These are phyloP conservation scores for Penicillium sp. DNA, from an alignment of 2,329 filamentous ascomycete genomes.

Conservation along the genomic window DNA sequence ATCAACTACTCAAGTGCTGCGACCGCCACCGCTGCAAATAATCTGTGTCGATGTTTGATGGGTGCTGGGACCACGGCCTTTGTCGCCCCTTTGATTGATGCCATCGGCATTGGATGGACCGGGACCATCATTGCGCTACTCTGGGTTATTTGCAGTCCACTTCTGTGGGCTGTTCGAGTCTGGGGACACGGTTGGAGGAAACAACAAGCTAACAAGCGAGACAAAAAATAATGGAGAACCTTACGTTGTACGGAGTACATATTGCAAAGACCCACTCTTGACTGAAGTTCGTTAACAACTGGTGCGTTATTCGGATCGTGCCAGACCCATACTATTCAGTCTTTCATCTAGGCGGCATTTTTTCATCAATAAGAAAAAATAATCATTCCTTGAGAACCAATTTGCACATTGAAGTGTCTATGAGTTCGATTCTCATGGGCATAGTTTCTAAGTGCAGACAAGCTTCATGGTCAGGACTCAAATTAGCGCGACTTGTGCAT, in stretches of 20 bases:
- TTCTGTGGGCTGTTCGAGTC: conserved; percentile 18
- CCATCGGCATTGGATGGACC: conserved; percentile 29
- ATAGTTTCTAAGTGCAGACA: too few relatives aligned
- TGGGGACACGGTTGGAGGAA: neutral
- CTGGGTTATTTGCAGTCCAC: conserved; percentile 22
- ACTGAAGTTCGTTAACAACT: neutral
- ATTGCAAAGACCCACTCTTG: neutral
- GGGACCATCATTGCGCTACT: conserved; percentile 21
- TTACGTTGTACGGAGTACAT: neutral
- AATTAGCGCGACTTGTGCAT: too few relatives aligned
- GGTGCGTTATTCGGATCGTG: neutral
- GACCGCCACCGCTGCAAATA: conserved; percentile 23
- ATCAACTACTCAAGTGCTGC: conserved; percentile 26
- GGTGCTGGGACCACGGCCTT: conserved; percentile 25
- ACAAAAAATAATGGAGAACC: neutral
- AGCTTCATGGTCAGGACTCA: too few relatives aligned
- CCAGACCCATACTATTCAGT: too few relatives aligned
- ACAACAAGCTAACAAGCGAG: neutral
- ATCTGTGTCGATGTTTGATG: conserved; percentile 24
- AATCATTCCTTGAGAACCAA: too few relatives aligned
- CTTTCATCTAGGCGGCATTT: too few relatives aligned
- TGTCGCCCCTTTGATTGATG: conserved; percentile 20
- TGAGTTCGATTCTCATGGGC: too few relatives aligned
- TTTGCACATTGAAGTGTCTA: too few relatives aligned
- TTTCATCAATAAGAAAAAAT: too few relatives aligned